These are phyloP conservation scores for Tulasnella sp. DNA, from an alignment of 768 basidiomycete species.

Conservation along the genomic window DNA sequence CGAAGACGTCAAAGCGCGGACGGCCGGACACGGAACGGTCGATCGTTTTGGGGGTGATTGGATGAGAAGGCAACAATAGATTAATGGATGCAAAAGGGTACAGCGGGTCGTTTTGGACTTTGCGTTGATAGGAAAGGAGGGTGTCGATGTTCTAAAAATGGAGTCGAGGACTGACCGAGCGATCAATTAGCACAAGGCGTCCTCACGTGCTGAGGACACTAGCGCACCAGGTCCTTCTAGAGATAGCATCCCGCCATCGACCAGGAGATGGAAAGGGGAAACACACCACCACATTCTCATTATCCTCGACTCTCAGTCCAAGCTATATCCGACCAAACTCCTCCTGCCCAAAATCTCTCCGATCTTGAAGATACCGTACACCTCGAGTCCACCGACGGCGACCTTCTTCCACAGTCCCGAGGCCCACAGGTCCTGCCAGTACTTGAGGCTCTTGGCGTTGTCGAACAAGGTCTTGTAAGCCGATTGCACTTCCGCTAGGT, in stretches of 20 bases:
- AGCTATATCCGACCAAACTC: constrained; percentile 65
- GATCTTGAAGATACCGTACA: constrained; percentile 87
- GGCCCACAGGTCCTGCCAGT: constrained; percentile 47
- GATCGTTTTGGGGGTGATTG: too few relatives aligned
- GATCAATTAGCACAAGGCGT: too few relatives aligned
- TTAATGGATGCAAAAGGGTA: too few relatives aligned
- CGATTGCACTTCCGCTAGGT: constrained; percentile 37
- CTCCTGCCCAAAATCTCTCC: constrained; percentile 81
- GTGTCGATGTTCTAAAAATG: too few relatives aligned
- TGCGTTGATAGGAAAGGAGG: too few relatives aligned
- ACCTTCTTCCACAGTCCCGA: constrained; percentile 59
- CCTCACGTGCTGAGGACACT: too few relatives aligned
- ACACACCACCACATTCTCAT: background rate
- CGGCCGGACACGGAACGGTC: too few relatives aligned
- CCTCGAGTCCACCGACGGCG: constrained; percentile 69
- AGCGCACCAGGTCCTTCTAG: background rate
- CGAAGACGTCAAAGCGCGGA: too few relatives aligned
- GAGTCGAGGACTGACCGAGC: too few relatives aligned
- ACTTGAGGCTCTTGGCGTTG: constrained; percentile 44
- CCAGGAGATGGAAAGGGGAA: too few relatives aligned
- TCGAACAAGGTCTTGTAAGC: constrained; percentile 57
- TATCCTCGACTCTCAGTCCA: constrained; percentile 21
- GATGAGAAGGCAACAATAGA: too few relatives aligned
- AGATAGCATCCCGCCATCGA: background rate
- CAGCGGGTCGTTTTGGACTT: too few relatives aligned